A percentile compares a stretch with the other conserved stretches of the same genome.
Evolutionary conservation across 1,284 basidiomycete species (phyloP).

Genomic region (Porogramme epimiltina): DNA sequence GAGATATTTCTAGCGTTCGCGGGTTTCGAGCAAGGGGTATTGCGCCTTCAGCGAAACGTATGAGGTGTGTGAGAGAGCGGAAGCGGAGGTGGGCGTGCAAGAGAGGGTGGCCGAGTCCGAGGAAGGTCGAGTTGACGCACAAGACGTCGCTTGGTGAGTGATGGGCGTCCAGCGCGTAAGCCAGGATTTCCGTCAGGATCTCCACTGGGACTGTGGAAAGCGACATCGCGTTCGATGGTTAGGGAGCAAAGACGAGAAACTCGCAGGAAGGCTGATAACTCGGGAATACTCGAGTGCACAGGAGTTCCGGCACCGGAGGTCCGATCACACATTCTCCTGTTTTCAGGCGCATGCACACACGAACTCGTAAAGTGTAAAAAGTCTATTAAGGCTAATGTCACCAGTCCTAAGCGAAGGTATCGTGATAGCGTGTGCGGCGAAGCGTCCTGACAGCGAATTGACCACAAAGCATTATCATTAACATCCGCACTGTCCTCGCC

Average conservation of each 20-base stretch:
- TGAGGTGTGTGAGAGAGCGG: constrained; percentile 32
- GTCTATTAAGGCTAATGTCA: no score
- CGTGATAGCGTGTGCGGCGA: not conserved
- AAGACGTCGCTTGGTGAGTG: constrained; percentile 27
- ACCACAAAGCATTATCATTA: not conserved
- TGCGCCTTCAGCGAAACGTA: constrained; percentile 26
- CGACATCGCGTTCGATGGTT: constrained; percentile 3
- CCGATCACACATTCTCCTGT: no score
- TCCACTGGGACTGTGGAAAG: constrained; percentile 26
- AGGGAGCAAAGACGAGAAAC: not conserved
- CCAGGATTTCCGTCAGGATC: constrained; percentile 28
- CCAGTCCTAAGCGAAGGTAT: no score
- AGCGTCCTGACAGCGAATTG: not conserved
- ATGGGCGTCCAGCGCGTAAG: constrained; percentile 24
- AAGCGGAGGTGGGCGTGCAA: constrained; percentile 37
- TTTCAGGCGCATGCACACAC: no score
- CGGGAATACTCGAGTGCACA: no score
- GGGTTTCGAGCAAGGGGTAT: constrained; percentile 28
- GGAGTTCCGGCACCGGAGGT: no score
- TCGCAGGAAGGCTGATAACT: no score
- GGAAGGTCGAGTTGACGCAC: constrained; percentile 28
- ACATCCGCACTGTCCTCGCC: not conserved
- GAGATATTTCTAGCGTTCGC: constrained; percentile 25
- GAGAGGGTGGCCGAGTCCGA: constrained; percentile 23
- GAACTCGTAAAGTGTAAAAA: no score